Evolutionary conservation across 2,329 filamentous ascomycete genomes (phyloP).

Genomic region (Rasamsonia emersonii): DNA sequence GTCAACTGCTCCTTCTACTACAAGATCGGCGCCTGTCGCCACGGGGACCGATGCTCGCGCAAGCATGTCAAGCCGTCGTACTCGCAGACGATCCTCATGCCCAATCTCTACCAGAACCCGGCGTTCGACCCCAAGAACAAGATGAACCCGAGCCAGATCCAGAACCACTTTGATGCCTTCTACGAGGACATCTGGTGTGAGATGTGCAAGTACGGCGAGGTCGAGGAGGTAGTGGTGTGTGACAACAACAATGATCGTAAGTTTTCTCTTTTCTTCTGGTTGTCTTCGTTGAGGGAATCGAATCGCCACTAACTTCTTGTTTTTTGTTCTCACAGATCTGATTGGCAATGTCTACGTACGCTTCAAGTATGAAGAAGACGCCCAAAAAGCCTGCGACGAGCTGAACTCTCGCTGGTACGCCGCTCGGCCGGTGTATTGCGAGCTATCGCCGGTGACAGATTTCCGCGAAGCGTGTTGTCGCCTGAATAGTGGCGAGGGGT

Average conservation of each 20-base stretch:
- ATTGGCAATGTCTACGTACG: slow-evolving; percentile 99
- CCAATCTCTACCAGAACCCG: slow-evolving; percentile 98
- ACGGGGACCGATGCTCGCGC: slow-evolving; percentile 94
- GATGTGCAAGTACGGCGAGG: slow-evolving; percentile 96
- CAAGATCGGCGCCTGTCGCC: slow-evolving; percentile 98
- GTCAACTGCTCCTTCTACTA: slow-evolving; percentile 99
- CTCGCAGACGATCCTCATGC: slow-evolving; percentile 93
- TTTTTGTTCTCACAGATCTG: slow-evolving; percentile 52
- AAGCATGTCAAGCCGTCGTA: slow-evolving; percentile 99
- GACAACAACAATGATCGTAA: slow-evolving; percentile 98
- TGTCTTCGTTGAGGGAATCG: too few relatives aligned
- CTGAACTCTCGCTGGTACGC: slow-evolving; percentile 97
- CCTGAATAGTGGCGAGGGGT: slow-evolving; percentile 88
- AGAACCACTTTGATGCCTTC: slow-evolving; percentile 99
- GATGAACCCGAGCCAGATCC: slow-evolving; percentile 92
- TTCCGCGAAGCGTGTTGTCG: slow-evolving; percentile 97
- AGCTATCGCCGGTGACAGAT: slow-evolving; percentile 91
- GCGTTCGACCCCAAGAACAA: slow-evolving; percentile 94
- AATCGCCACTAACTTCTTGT: too few relatives aligned
- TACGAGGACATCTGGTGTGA: slow-evolving; percentile 99
- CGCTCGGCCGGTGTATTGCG: slow-evolving; percentile 94
- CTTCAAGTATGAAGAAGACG: slow-evolving; percentile 98
- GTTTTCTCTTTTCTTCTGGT: slow-evolving; percentile 25
- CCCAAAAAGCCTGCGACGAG: slow-evolving; percentile 86
- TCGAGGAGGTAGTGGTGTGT: slow-evolving; percentile 96